Evolutionary conservation across 768 basidiomycete species (phyloP).

Genomic region (Strobilomyces confusus): DNA sequence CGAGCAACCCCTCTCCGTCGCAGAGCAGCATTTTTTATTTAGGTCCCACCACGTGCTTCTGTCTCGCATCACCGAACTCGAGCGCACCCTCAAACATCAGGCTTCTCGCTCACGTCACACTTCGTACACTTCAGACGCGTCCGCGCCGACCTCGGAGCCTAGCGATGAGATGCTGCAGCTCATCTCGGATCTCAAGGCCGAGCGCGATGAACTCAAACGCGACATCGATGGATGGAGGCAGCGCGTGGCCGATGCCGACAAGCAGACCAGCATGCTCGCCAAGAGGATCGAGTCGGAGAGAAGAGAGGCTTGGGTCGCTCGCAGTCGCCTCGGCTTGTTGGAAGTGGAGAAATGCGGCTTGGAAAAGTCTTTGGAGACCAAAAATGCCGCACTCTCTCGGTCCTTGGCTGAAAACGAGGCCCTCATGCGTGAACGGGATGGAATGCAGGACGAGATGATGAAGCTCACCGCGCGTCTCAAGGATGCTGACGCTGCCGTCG

Average conservation of each 20-base stretch:
- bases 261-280: slow-evolving; percentile 58
- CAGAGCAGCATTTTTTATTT: slow-evolving; percentile 83
- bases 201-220: slow-evolving; percentile 83
- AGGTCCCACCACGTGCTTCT: slow-evolving; percentile 81
- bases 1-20: slow-evolving; percentile 56
- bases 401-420: slow-evolving; percentile 24
- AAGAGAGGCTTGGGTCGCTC: slow-evolving; percentile 79
- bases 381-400: slow-evolving; percentile 28
- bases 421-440: slow-evolving; percentile 27
- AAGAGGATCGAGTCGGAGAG: slow-evolving; percentile 74
- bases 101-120: slow-evolving; percentile 44
- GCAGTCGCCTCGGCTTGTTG: slow-evolving; percentile 61
- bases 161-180: slow-evolving; percentile 76
- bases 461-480: slow-evolving; percentile 30
- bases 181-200: slow-evolving; percentile 75
- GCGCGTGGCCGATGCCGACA: slow-evolving; percentile 74
- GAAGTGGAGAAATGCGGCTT: slow-evolving; percentile 64
- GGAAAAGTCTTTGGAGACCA: slow-evolving; percentile 43
- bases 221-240: slow-evolving; percentile 87
- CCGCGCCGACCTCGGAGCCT: slow-evolving; percentile 42
- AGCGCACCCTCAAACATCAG: slow-evolving; percentile 53
- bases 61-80: slow-evolving; percentile 77
- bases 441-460: slow-evolving; percentile 27
- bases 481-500: slow-evolving; percentile 23
- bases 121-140: slow-evolving; percentile 48